These are phyloP conservation scores for Hypoxylon lienhwacheense DNA, from an alignment of 495 filamentous ascomycete genomes.

Conservation along the genomic window DNA sequence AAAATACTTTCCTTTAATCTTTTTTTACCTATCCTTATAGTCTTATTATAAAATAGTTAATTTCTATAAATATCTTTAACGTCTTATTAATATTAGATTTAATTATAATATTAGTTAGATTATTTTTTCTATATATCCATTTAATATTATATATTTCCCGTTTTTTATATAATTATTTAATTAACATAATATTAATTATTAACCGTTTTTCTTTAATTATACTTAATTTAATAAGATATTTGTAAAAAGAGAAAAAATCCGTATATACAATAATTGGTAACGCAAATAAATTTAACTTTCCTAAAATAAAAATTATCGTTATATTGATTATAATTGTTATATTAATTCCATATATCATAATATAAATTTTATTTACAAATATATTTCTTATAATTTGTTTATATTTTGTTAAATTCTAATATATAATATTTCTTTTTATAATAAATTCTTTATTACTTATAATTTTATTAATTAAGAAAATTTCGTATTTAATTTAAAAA, in stretches of 20 bases:
- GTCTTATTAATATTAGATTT: not conserved
- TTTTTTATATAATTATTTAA: not conserved
- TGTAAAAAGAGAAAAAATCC: not conserved
- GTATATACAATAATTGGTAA: not conserved
- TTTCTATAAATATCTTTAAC: not conserved
- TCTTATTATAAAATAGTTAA: not conserved
- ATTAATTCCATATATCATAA: not conserved
- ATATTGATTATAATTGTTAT: not conserved
- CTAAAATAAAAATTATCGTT: not conserved
- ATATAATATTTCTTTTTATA: not conserved
- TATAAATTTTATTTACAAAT: not conserved
- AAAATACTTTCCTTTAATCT: not conserved
- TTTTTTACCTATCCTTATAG: not conserved
- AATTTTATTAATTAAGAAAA: not conserved
- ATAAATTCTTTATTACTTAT: not conserved
- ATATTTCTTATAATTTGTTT: not conserved
- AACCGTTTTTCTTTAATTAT: too few relatives aligned
- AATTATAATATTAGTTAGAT: not conserved
- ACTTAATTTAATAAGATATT: not conserved
- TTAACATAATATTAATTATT: not conserved
- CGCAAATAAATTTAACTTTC: not conserved
- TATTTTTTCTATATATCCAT: not conserved
- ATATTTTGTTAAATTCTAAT: not conserved
- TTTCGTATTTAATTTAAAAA: not conserved
- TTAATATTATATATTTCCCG: not conserved